Evolutionary conservation across 208 protist species (phyloP).

Genomic region (Endotrypanum monterogeii): DNA sequence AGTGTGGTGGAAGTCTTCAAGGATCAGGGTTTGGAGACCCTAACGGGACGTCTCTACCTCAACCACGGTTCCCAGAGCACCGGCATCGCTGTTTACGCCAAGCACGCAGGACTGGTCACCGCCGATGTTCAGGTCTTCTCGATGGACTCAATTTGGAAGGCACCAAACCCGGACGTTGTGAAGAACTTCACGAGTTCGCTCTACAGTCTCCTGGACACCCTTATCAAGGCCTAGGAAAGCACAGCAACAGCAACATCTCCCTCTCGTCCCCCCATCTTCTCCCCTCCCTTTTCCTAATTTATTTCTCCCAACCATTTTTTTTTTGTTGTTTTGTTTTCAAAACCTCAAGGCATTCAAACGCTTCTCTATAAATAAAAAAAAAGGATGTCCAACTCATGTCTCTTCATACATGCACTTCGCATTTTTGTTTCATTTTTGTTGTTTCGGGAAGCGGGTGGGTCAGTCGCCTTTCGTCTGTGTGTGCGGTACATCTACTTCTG

Average conservation of each 20-base stretch:
- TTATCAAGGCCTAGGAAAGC: constrained; percentile 13
- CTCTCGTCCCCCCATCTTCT: not conserved
- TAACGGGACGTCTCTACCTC: constrained; percentile 38
- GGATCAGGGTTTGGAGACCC: constrained; percentile 42
- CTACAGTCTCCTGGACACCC: constrained; percentile 31
- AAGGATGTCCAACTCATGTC: too few species aligned
- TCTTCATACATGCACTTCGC: too few species aligned
- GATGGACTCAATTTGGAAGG: constrained; percentile 39
- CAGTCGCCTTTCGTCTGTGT: too few species aligned
- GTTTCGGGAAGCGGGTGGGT: too few species aligned
- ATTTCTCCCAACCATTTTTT: not conserved
- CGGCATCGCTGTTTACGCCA: constrained; percentile 30
- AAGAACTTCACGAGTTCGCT: constrained; percentile 28
- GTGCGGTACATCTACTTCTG: too few species aligned
- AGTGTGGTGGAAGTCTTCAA: constrained; percentile 50
- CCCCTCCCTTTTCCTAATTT: constrained; percentile 1
- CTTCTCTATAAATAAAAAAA: too few species aligned
- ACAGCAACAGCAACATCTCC: not conserved
- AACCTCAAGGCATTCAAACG: too few species aligned
- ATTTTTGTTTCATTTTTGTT: too few species aligned
- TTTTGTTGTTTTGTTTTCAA: constrained; percentile 7
- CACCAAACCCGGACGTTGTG: constrained; percentile 8
- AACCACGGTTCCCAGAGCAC: constrained; percentile 9
- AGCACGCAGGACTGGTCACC: constrained; percentile 16
- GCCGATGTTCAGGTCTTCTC: constrained; percentile 32